phyloP scores from a whole-genome alignment of 2,329 filamentous ascomycete genomes.

The Cladosporium sp. region DNA sequence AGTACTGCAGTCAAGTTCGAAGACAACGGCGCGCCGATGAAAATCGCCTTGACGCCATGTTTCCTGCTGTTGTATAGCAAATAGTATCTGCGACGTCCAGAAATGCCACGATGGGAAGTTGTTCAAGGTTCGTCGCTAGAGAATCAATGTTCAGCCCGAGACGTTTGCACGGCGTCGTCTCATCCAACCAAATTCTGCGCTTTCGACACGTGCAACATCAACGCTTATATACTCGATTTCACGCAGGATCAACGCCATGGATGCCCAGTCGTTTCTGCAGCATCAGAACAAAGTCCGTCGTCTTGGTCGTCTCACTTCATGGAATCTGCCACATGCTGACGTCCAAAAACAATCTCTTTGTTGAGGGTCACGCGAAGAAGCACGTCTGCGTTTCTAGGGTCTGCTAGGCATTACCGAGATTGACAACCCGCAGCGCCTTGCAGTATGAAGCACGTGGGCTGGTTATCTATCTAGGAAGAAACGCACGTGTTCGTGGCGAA shows the following conservation, averaged over 20 bases:
- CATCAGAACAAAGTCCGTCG: slow-evolving; percentile 11
- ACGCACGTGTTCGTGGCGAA: not conserved
- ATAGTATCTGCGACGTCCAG: slow-evolving; percentile 6
- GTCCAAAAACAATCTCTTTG: not conserved
- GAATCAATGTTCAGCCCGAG: slow-evolving; percentile 1
- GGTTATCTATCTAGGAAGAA: not conserved
- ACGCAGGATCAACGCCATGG: slow-evolving; percentile 11
- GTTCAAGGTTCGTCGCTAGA: slow-evolving; percentile 7
- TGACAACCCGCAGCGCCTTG: not conserved
- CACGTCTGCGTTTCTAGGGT: not conserved
- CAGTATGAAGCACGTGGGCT: not conserved
- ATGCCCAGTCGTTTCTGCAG: slow-evolving; percentile 7
- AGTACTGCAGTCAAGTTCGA: not conserved
- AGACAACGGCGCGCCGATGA: not conserved
- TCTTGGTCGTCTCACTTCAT: not conserved
- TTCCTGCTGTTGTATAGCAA: not conserved
- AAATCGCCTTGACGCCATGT: not conserved
- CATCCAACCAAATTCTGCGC: slow-evolving; percentile 15
- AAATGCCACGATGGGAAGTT: not conserved
- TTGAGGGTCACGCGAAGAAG: not conserved
- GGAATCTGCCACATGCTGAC: not conserved
- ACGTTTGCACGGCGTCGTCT: not conserved
- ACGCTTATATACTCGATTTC: not conserved
- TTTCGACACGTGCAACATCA: not conserved
- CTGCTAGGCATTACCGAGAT: not conserved